Base-by-base conservation (phyloP, 2,329 filamentous ascomycete species). In the Penicillium sp. region DNA sequence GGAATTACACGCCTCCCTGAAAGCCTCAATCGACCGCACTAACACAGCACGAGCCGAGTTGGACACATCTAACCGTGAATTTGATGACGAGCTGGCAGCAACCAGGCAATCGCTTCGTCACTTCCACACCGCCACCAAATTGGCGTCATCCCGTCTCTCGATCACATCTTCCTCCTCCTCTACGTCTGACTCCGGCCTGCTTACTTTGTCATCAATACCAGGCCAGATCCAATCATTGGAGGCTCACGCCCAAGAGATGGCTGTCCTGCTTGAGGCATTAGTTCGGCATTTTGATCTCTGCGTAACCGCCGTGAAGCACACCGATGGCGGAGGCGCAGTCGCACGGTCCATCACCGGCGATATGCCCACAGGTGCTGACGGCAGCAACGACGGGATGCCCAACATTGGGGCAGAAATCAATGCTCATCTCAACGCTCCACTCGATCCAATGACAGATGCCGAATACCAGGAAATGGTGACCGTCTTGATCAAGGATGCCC, bases 211-310 rank as follows among this genome's bases (percentile, higher is more conserved):
- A 0, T 65, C 68, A 5, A 79, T 86, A 43, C 75, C 81, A 2
- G 75, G 80, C 4, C 77, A 86, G 40, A 77, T 90, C n/a, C 76
- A 81, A 29, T 78, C 80, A 2, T 81, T 96, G 34, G 86, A 92
- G 60, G 80, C 80, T 13, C 86, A 93, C 62, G 92, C 92, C 0
- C 86, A 90, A 58, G 86, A 87, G 64, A 93, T 95, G 86, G 93
- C 92, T 5, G 82, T 87, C 54, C 82, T 91, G 5, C 83, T 97
- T 1, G 84, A 91, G 53, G 91, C 89, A 1, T 79, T 97, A 4
- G 92, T 91, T 7, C 85, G 83, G 24, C 93, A 97, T 74, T 97
- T 96, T 70, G 93, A 97, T 71, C 85, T 96, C 60, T 97, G 93
- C 71, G 90, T 96, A 13, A 93, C 88, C 1, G 93, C 93, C 1